Evolutionary conservation across 2,329 filamentous ascomycete species (phyloP), one percentile per base, ranked within the genome.

Genomic region (Gnomoniopsis sp.): DNA sequence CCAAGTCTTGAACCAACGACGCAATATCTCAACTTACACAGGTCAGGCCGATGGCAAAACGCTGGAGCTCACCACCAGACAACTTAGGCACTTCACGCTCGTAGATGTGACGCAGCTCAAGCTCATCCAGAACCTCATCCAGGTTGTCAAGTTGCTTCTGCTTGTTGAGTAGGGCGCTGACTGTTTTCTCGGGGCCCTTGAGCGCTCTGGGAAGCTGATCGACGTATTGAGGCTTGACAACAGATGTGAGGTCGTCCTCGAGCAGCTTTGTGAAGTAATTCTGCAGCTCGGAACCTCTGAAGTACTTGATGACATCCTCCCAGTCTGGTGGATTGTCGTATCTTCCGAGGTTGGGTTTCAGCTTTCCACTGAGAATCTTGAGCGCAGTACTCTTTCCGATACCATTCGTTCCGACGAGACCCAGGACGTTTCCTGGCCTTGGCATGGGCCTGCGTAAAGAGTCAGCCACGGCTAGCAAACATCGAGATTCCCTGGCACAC

Each of bases 311-410:
- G 61, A 99, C 96, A 77, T 98, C 95, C 78, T 98, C 93, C 95
- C 96, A 99, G 75, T 99, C 95, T 15, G 95, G 96, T 10, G 95
- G 93, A 76, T 98, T 96, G 66, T 98, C 93, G 73, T 90, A 96
- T 72, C 89, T 85, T 65, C 96, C 95, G 77, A 99, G 76, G 75
- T 99, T 99, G 61, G 95, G 95, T 86, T 99, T 99, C 70, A 99
- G 83, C 79, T 98, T 99, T 72, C 95, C 95, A 70, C 91, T 96
- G 69, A 99, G 87, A 74, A 99, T 97, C 83, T 99, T 99, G 75
- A 99, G 80, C 10, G 95, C 96, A n/a, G 95, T 99, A 80, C 92
- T 97, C 86, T 99, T 99, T 77, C 95, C 95, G 70, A 98, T 99
- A 91, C 96, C 95, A 86, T 99, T 99, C 69, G 95, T 98, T 75